Percentiles rank a stretch among this genome's conserved stretches.
These are phyloP conservation scores for Hypoxylon sp. DNA, from an alignment of 2,329 filamentous ascomycete species.

Conservation along the genomic window DNA sequence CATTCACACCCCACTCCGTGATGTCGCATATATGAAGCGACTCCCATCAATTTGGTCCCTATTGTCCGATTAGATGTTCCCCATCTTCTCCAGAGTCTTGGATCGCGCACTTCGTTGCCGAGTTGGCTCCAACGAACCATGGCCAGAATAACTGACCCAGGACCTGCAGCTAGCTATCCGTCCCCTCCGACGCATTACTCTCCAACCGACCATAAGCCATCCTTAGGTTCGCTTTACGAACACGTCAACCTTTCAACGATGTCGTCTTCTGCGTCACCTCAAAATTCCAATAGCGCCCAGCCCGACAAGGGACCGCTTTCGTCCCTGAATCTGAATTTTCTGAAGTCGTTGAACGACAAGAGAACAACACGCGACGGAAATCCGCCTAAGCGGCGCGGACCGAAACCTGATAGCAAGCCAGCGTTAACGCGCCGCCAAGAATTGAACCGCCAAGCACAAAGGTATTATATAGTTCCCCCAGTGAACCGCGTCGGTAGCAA, in stretches of 20 bases:
- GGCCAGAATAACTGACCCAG: conserved; percentile 57
- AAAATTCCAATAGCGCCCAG: conserved; percentile 39
- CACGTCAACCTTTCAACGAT: conserved; percentile 54
- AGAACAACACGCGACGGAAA: conserved; percentile 88
- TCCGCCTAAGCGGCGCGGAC: conserved; percentile 88
- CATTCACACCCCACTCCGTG: conserved; percentile 40
- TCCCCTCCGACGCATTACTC: conserved; percentile 56
- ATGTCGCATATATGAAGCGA: conserved; percentile 41
- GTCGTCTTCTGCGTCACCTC: conserved; percentile 65
- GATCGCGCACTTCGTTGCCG: conserved; percentile 25
- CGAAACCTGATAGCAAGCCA: conserved; percentile 96
- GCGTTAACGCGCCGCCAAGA: conserved; percentile 93
- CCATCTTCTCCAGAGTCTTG: conserved; percentile 29
- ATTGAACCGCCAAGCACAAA: conserved; percentile 94
- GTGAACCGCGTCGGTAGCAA: background rate
- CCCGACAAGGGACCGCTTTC: conserved; percentile 57
- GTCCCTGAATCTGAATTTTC: conserved; percentile 70
- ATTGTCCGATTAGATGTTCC: conserved; percentile 34
- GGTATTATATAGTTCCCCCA: conserved; percentile 67
- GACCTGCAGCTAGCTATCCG: conserved; percentile 56
- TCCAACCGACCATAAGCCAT: conserved; percentile 53
- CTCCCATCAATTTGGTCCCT: conserved; percentile 39
- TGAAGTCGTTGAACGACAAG: conserved; percentile 79
- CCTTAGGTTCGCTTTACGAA: conserved; percentile 55
- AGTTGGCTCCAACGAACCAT: conserved; percentile 42